Evolutionary conservation across 1,284 basidiomycete genomes (phyloP).

Genomic region (Malassezia equina): DNA sequence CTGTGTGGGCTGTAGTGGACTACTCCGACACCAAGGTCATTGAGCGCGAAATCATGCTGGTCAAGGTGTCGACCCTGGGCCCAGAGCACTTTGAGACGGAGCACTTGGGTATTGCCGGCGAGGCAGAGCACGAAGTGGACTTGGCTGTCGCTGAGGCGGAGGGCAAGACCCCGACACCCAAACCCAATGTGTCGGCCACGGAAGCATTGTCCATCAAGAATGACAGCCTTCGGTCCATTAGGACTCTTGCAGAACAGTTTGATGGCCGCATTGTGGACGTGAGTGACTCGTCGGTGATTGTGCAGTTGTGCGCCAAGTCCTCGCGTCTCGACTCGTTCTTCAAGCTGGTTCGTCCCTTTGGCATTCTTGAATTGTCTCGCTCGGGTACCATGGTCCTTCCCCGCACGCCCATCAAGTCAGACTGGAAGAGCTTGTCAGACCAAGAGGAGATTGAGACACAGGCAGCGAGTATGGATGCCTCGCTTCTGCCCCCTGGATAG

Average conservation of each 20-base stretch:
- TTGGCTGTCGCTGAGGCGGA: conserved; percentile 16
- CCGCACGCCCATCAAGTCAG: conserved; percentile 38
- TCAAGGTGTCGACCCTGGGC: conserved; percentile 88
- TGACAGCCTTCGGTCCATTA: conserved; percentile 76
- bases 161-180: conserved; percentile 8
- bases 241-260: conserved; percentile 75
- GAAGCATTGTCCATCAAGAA: conserved; percentile 81
- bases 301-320: conserved; percentile 89
- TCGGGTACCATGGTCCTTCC: conserved; percentile 57
- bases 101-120: conserved; percentile 18
- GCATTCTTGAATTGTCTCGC: conserved; percentile 81
- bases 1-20: conserved; percentile 47
- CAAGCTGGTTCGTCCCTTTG: conserved; percentile 82
- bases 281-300: conserved; percentile 82
- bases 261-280: conserved; percentile 88
- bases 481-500: conserved; percentile 43
- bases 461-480: conserved; percentile 30
- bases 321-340: conserved; percentile 84
- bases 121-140: conserved; percentile 30
- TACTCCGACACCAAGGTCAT: conserved; percentile 55
- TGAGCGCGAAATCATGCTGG: conserved; percentile 74
- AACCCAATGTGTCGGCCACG: conserved; percentile 58
- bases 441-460: conserved; percentile 29
- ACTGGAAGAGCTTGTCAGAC: conserved; percentile 34
- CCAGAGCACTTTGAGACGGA: conserved; percentile 77